Evolutionary conservation across 768 basidiomycete species (phyloP).

Genomic region (Pleurotus salmoneostramineus): DNA sequence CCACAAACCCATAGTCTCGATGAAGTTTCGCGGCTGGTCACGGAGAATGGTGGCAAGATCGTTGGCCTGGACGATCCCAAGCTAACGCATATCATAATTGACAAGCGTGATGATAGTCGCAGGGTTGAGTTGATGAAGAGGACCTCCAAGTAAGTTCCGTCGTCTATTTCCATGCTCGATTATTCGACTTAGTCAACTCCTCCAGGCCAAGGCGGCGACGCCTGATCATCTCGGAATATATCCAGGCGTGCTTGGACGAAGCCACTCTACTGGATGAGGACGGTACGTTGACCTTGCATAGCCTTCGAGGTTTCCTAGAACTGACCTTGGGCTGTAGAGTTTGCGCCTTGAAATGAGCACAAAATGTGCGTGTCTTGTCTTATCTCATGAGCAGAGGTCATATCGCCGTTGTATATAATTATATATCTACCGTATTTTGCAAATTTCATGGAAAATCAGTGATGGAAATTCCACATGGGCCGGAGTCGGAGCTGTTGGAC

Average conservation of each 20-base stretch:
- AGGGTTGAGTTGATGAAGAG: constrained; percentile 66
- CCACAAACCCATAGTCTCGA: constrained; percentile 42
- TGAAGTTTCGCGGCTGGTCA: constrained; percentile 47
- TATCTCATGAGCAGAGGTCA: not conserved
- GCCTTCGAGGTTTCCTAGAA: too few relatives aligned
- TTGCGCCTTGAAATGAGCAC: not conserved
- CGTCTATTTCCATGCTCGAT: constrained; percentile 8
- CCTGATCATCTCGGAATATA: constrained; percentile 73
- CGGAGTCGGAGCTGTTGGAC: constrained; percentile 8
- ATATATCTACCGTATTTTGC: not conserved
- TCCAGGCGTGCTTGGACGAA: constrained; percentile 79
- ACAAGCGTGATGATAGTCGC: constrained; percentile 77
- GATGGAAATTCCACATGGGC: constrained; percentile 6
- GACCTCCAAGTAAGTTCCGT: constrained; percentile 59
- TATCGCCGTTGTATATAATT: not conserved
- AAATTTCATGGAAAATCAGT: not conserved
- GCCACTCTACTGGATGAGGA: constrained; percentile 82
- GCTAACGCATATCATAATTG: constrained; percentile 82
- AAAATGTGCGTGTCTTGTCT: too few relatives aligned
- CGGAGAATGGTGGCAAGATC: constrained; percentile 68
- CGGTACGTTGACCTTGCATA: constrained; percentile 36
- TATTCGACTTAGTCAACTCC: constrained; percentile 1
- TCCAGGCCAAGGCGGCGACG: constrained; percentile 76
- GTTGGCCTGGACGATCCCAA: constrained; percentile 69
- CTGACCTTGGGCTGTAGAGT: not conserved